phyloP scores from a whole-genome alignment of 23 red algal genomes.

The Cyanidioschyzon merolae region DNA sequence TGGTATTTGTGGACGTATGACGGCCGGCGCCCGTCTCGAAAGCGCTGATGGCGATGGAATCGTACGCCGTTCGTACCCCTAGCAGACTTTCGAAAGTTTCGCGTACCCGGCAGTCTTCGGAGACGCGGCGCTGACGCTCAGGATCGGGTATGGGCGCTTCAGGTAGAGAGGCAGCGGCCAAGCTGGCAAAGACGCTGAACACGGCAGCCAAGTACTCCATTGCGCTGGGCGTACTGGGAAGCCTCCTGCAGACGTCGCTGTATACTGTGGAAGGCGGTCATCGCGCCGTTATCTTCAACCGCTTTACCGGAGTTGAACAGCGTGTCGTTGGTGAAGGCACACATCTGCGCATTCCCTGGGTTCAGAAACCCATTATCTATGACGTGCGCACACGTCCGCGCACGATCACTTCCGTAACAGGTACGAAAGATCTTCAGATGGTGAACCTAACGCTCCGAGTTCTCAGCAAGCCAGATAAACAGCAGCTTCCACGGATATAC shows the following conservation, averaged over 20 bases:
- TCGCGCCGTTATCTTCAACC: conserved; percentile 90
- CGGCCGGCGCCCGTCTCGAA: too few species aligned
- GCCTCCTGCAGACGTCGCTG: conserved; percentile 24
- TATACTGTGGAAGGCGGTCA: conserved; percentile 91
- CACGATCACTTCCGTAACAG: conserved; percentile 78
- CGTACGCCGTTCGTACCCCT: too few species aligned
- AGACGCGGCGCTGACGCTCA: too few species aligned
- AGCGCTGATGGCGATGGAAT: too few species aligned
- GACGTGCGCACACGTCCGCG: conserved; percentile 84
- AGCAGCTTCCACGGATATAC: conserved; percentile 73
- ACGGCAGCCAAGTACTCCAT: conserved; percentile 30
- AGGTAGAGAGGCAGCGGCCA: conserved; percentile 5
- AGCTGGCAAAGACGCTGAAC: conserved; percentile 18
- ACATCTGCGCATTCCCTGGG: conserved; percentile 83
- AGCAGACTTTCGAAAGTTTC: too few species aligned
- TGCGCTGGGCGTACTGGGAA: conserved; percentile 17
- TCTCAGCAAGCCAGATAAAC: conserved; percentile 69
- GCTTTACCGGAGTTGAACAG: conserved; percentile 74
- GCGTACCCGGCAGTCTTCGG: too few species aligned
- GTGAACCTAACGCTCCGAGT: conserved; percentile 96
- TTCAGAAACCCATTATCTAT: conserved; percentile 84
- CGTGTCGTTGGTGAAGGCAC: conserved; percentile 67
- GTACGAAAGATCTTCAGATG: conserved; percentile 97
- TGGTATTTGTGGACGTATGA: too few species aligned
- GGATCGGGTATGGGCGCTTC: conserved; percentile 6